These are phyloP conservation scores for Teunomyces atbi DNA, from an alignment of 805 yeast genomes.

Conservation along the genomic window DNA sequence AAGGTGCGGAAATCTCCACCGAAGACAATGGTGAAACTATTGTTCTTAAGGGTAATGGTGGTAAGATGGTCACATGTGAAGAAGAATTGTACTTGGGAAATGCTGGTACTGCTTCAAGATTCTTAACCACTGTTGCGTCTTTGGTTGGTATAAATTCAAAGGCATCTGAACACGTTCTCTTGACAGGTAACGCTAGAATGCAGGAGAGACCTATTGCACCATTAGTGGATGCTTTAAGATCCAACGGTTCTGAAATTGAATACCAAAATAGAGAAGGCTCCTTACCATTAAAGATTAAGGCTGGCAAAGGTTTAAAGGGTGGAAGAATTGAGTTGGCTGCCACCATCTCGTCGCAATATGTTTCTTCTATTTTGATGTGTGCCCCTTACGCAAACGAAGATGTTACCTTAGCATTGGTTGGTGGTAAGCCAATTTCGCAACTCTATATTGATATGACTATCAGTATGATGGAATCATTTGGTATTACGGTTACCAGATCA, in stretches of 20 bases:
- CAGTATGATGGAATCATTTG: constrained; percentile 90
- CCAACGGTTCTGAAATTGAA: constrained; percentile 73
- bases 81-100: constrained; percentile 86
- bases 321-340: constrained; percentile 94
- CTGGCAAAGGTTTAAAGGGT: constrained; percentile 75
- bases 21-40: constrained; percentile 91
- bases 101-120: constrained; percentile 97
- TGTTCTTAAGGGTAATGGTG: constrained; percentile 82
- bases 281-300: constrained; percentile 70
- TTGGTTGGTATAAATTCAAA: constrained; percentile 51
- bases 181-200: constrained; percentile 97
- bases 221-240: constrained; percentile 81
- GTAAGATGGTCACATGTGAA: constrained; percentile 60
- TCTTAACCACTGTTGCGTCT: constrained; percentile 90
- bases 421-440: constrained; percentile 96
- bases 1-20: constrained; percentile 78
- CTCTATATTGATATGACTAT: constrained; percentile 97
- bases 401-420: constrained; percentile 83
- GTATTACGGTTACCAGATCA: constrained; percentile 71
- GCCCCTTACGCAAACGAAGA: constrained; percentile 94
- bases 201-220: constrained; percentile 97
- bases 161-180: constrained; percentile 47
- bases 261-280: constrained; percentile 79
- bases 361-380: constrained; percentile 92
- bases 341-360: constrained; percentile 95